Conservation (phyloP, 2,329 filamentous ascomycete genomes). For the Paecilomyces fulvus region DNA sequence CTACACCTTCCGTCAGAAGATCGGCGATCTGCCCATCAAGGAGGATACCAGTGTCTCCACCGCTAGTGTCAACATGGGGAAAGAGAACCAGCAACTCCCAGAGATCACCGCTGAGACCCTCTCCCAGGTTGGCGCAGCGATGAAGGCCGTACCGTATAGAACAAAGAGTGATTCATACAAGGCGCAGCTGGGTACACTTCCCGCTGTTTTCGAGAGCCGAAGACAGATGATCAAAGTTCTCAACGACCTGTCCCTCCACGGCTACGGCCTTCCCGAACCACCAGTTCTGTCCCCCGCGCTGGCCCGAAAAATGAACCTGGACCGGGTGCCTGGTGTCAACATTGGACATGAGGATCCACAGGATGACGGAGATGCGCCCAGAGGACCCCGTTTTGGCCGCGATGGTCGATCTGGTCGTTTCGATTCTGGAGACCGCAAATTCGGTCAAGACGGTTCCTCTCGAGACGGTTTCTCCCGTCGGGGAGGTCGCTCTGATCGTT, state of each 20-base stretch:
- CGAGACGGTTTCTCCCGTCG: not conserved
- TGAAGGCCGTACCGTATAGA: slow-evolving; percentile 15
- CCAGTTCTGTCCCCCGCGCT: slow-evolving; percentile 21
- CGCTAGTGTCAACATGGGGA: slow-evolving; percentile 27
- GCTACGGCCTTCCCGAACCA: slow-evolving; percentile 38
- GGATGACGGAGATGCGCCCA: not conserved
- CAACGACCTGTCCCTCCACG: slow-evolving; percentile 38
- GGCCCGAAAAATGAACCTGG: slow-evolving; percentile 22
- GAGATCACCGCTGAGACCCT: slow-evolving; percentile 12
- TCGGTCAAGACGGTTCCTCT: not conserved
- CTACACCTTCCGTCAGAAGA: slow-evolving; percentile 40
- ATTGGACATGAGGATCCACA: slow-evolving; percentile 1
- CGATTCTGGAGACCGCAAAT: not conserved
- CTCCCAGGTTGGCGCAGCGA: slow-evolving; percentile 36
- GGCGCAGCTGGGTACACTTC: slow-evolving; percentile 14
- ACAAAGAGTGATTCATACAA: slow-evolving; percentile 24
- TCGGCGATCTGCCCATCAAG: slow-evolving; percentile 48
- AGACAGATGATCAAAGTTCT: slow-evolving; percentile 34
- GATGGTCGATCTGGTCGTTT: not conserved
- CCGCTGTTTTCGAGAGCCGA: slow-evolving; percentile 24
- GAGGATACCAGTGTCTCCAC: slow-evolving; percentile 37
- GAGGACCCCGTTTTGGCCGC: not conserved
- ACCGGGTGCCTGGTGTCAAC: slow-evolving; percentile 16
- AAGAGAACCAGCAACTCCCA: slow-evolving; percentile 12
- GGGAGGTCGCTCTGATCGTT: not conserved